Base-by-base conservation (phyloP, 2,329 filamentous ascomycete genomes). In the Ophiognomonia clavigignenti-juglandacearum region DNA sequence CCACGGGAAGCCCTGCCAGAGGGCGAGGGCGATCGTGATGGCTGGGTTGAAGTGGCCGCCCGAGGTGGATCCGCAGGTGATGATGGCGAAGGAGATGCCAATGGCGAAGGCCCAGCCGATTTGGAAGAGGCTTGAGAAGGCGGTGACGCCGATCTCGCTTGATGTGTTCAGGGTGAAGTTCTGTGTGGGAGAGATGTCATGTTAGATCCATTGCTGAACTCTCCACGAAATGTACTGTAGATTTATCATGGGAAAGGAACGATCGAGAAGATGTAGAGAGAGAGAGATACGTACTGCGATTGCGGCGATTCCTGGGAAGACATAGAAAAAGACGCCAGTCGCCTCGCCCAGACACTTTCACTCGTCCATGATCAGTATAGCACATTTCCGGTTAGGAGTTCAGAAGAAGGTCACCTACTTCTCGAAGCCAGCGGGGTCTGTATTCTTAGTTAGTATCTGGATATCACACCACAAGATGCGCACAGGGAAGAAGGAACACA, bases 1-100 rank as follows among this genome's bases (percentile, higher is more conserved):
- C 70, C 74, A 77, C 1, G 77, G 77, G 53, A 81, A 82, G 3
- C 74, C 77, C 62, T 79, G 74, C 75, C 74, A 82, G 11, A 71
- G 50, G 4, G 66, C 65, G 52, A 73, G 64, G 31, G 63, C 64
- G 10, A 74, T 60, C 0, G 72, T 75, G 38, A 76, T 67, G 13
- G 69, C 72, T 4, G 74, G 74, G 53, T 78, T 77, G 57, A 79
- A 77, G 53, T 79, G 75, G 1, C 73, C 77, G 47, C 78, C 77
- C 6, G 70, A 75, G 2, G 70, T 74, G 2, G 74, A 63, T 6
- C 67, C 77, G 53, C 74, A 78, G 29, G 70, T 74, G 45, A 80
- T 78, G 59, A 81, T 78, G 37, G 77, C 77, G 53, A 80, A 77
- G 13, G 75, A 73, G 55, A 81, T 79, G 4, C 78, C 77, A 14